Evolutionary conservation across 352 stramenopile species (phyloP), one percentile per base, ranked within the genome.

Genomic region (Stramenopiles sp.): DNA sequence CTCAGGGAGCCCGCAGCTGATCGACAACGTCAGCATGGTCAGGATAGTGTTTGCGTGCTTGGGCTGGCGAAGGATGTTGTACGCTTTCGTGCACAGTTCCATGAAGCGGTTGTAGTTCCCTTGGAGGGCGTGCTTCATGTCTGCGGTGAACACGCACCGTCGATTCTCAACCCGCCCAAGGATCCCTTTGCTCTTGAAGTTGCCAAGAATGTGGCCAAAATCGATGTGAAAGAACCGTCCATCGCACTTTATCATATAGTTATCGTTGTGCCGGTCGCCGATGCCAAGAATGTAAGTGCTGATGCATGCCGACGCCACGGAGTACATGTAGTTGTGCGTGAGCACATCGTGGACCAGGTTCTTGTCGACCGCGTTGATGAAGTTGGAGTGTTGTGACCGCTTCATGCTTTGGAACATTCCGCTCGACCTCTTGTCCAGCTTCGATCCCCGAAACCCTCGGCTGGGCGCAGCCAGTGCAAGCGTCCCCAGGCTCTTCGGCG

Each of bases 211-310:
- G 81, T 97, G 99, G 34, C 94, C 94, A 82, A 98, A 99, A 83
- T 97, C 96, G 81, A 99, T 99, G 80, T 99, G 96, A 83, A 99
- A 99, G 49, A 99, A 85, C 78, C 97, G 87, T 18, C 96, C 96
- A 76, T 88, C 85, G 0, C 88, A 86, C 74, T 90, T 91, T 77
- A 99, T 91, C 93, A 99, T 97, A 75, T 99, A 86, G 81, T 99
- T 99, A 80, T 99, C 95, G 75, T 99, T 86, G 81, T 99, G 96
- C 3, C 96, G 86, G 86, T 99, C 96, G 34, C 96, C 96, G 76
- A 99, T 97, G 34, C 94, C 93, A 4, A 99, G 82, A 30, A 99
- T 81, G 84, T 99, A 99, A 48, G 96, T 99, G 37, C 99, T 87
- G 4, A 99, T 95, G 78, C 95, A 99, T 83, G n/a, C n/a, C n/a